A percentile compares a stretch with the other conserved stretches of the same genome.
Conservation (phyloP, 1,284 basidiomycete genomes). For the Fomitiporia mediterranea region DNA sequence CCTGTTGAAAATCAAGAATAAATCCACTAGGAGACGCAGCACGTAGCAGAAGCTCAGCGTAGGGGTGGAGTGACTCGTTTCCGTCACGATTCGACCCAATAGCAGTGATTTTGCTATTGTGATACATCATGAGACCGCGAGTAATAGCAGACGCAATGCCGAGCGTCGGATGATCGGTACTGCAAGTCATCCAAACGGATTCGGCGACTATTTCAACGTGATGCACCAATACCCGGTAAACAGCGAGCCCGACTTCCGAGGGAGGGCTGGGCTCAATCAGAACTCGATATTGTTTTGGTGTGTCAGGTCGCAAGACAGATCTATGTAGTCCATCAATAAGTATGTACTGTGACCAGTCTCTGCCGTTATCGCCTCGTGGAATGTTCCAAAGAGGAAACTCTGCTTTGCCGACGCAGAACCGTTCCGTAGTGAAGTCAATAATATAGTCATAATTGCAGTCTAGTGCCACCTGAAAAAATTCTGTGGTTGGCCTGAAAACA, state of each 20-base stretch:
- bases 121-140: not conserved
- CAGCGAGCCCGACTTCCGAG: not conserved
- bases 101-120: not conserved
- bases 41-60: not conserved
- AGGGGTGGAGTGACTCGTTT: not conserved
- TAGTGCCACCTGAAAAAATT: too few species aligned
- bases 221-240: too few species aligned
- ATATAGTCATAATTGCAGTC: not conserved
- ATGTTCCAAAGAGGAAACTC: not conserved
- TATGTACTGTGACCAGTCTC: not conserved
- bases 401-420: not conserved
- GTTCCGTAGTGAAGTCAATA: not conserved
- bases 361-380: not conserved
- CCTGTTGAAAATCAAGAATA: too few species aligned
- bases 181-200: too few species aligned
- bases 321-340: not conserved
- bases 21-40: not conserved
- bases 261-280: not conserved
- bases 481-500: too few species aligned
- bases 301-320: not conserved
- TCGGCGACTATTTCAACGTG: too few species aligned
- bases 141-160: not conserved
- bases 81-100: not conserved
- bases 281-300: not conserved
- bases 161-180: not conserved